Base-by-base conservation (phyloP, 176 grass and related monocot genomes). In the Rhynchospora breviuscula region DNA sequence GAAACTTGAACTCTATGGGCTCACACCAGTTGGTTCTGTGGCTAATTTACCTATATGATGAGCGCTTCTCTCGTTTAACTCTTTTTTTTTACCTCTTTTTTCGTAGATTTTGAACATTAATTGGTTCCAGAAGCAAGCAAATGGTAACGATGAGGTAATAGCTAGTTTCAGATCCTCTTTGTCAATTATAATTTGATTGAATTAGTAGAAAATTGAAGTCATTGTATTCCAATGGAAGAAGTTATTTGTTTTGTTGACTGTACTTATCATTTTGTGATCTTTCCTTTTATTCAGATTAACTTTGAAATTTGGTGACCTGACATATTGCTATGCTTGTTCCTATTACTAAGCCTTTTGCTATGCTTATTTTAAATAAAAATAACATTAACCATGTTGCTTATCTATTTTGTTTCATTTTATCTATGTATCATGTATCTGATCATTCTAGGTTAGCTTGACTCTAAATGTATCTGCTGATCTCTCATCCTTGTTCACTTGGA, bases 61-160 rank as follows among this genome's bases (percentile, higher is more conserved):
- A 40, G 60, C 2, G 8, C 10, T 81, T 12, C 17, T 23, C 58
- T 63, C 73, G 5, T 76, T 54, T 73, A 7, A 67, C 14, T 5
- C 1, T 29, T 52, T 26, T 26, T 62, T 40, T 9, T 57, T 61
- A 3, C 0, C 6, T 21, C 40, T 23, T 86, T 54, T 48, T 15
- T 47, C 62, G 70, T 79, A 99, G 96, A 90, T 99, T 86, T 54
- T 95, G 53, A 95, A 99, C 88, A 92, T 93, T 45, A 99, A 99
- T 83, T 99, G 96, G 96, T 99, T 99, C 84, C 96, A 95, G 85
- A 99, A 95, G 73, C 93, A 99, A 89, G 88, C 93, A 44, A 95
- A 93, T 78, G 91, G 89, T 63, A 93, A 99, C 83, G 93, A 99
- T 67, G 96, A 99, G 96, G 96, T 99, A 64, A 88, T 77, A 54